phyloP scores from a whole-genome alignment of 495 filamentous ascomycete species.

The Penicillium parvum region DNA sequence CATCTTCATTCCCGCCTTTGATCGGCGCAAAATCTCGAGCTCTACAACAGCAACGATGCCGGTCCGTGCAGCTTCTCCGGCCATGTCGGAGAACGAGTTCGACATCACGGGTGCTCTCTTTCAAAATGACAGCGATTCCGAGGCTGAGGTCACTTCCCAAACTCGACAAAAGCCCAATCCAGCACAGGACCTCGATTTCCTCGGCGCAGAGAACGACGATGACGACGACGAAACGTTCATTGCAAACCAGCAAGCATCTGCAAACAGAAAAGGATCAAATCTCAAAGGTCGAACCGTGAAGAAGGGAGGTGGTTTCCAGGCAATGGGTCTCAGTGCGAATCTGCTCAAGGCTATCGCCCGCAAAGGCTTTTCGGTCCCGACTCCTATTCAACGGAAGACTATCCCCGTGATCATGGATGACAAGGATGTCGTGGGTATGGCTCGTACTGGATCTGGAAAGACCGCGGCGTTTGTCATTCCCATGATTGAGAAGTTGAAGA shows the following conservation, averaged over 20 bases:
- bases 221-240: slow-evolving; percentile 91
- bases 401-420: slow-evolving; percentile 86
- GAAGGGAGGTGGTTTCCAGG: slow-evolving; percentile 93
- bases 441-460: slow-evolving; percentile 93
- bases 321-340: slow-evolving; percentile 83
- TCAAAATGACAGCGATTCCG: slow-evolving; percentile 51
- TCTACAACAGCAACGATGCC: slow-evolving; percentile 37
- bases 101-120: slow-evolving; percentile 85
- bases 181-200: slow-evolving; percentile 43
- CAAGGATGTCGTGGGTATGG: slow-evolving; percentile 96
- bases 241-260: slow-evolving; percentile 73
- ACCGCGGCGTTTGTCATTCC: slow-evolving; percentile 97
- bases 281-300: slow-evolving; percentile 82
- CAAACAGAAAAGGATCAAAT: slow-evolving; percentile 77
- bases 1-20: slow-evolving; percentile 11
- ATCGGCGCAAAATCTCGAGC: slow-evolving; percentile 9
- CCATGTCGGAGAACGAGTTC: slow-evolving; percentile 82
- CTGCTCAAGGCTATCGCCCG: slow-evolving; percentile 83
- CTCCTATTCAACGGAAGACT: slow-evolving; percentile 94
- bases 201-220: slow-evolving; percentile 54
- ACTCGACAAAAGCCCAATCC: slow-evolving; percentile 30
- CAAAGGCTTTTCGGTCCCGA: slow-evolving; percentile 93
- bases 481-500: slow-evolving; percentile 90
- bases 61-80: slow-evolving; percentile 69
- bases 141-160: slow-evolving; percentile 25